Percentiles rank a stretch among this genome's conserved stretches.
phyloP scores from a whole-genome alignment of 805 yeast species.

The Wickerhamomyces pijperi region DNA sequence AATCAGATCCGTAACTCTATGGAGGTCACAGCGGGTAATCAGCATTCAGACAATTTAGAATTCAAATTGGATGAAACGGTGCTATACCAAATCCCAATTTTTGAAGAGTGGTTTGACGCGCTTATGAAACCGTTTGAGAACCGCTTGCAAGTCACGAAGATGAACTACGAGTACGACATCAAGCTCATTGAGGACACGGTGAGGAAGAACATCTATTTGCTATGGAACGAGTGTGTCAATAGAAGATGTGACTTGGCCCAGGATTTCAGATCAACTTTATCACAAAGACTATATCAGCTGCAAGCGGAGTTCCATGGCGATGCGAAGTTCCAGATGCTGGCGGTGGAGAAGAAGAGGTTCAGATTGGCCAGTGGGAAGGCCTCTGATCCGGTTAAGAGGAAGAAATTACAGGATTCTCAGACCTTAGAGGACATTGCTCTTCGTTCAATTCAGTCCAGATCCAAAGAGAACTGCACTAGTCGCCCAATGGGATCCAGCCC shows the following conservation, averaged over 20 bases:
- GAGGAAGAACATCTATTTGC: constrained; percentile 7
- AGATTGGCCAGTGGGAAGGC: constrained; percentile 11
- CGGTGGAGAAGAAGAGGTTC: constrained; percentile 6
- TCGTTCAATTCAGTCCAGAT: not conserved
- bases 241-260: constrained; percentile 9
- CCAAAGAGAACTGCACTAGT: not conserved
- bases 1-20: not conserved
- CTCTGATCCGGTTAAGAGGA: constrained; percentile 6
- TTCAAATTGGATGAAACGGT: constrained; percentile 2
- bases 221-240: constrained; percentile 15
- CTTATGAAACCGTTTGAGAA: constrained; percentile 9
- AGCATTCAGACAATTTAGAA: too few relatives aligned
- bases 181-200: constrained; percentile 11
- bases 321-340: constrained; percentile 3
- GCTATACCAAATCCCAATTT: constrained; percentile 10
- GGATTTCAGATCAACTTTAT: constrained; percentile 1
- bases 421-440: not conserved
- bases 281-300: constrained; percentile 1
- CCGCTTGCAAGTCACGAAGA: constrained; percentile 5
- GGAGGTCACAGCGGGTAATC: not conserved
- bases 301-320: constrained; percentile 11
- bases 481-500: not conserved
- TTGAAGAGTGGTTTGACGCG: constrained; percentile 13
- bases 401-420: not conserved
- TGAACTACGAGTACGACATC: constrained; percentile 11